A percentile compares a stretch with the other conserved stretches of the same genome.
phyloP scores from a whole-genome alignment of 1,284 basidiomycete genomes.

The Agaricales sp. region DNA sequence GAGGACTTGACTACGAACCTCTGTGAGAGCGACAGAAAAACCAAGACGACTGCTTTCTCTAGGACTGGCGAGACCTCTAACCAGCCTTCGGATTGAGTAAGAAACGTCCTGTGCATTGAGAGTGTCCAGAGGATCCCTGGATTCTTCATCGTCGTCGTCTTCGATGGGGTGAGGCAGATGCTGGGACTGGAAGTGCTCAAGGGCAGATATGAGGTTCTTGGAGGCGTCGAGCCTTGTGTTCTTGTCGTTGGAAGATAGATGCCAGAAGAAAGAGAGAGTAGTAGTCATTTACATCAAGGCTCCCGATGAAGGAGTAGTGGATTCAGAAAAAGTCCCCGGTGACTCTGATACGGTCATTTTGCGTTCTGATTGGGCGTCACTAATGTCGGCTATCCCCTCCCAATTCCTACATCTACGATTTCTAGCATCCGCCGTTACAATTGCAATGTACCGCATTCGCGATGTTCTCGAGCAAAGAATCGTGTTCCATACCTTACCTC shows the following conservation, averaged over 20 bases:
- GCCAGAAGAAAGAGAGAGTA: conserved; percentile 89
- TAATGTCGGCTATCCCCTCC: too few relatives aligned
- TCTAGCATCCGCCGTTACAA: too few relatives aligned
- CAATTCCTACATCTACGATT: too few relatives aligned
- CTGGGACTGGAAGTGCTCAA: conserved; percentile 74
- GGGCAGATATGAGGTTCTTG: conserved; percentile 68
- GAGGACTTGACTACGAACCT: conserved; percentile 58
- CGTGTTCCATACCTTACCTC: too few relatives aligned
- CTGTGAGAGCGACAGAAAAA: conserved; percentile 92
- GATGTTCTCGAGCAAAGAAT: too few relatives aligned
- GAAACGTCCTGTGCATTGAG: conserved; percentile 82
- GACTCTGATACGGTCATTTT: too few relatives aligned
- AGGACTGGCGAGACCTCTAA: conserved; percentile 84
- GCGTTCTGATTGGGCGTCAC: too few relatives aligned
- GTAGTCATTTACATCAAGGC: too few relatives aligned
- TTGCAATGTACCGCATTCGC: too few relatives aligned
- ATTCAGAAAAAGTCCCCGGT: too few relatives aligned
- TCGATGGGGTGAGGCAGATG: conserved; percentile 36
- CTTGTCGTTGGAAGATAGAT: conserved; percentile 77
- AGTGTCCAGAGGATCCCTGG: conserved; percentile 43
- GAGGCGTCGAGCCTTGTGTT: conserved; percentile 81
- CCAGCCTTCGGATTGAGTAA: conserved; percentile 77
- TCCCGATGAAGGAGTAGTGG: too few relatives aligned
- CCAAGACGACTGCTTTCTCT: conserved; percentile 89
- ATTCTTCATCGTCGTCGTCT: conserved; percentile 41